Conservation (phyloP, 257 asterid species). For the Eustoma russellianum region DNA sequence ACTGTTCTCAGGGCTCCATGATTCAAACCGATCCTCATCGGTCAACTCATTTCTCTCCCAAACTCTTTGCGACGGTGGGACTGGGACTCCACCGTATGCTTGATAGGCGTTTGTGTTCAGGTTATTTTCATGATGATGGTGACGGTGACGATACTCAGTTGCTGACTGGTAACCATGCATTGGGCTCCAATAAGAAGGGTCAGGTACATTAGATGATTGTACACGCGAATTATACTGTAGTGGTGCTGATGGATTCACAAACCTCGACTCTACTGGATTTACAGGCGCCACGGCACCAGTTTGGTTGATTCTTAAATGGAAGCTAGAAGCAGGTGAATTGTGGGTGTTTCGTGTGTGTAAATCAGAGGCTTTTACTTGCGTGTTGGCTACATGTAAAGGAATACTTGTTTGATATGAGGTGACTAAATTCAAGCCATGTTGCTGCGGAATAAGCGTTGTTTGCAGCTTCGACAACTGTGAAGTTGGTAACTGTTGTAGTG, state of each 20-base stretch:
- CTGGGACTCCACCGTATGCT: constrained; percentile 23
- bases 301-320: constrained; percentile 22
- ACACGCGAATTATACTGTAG: constrained; percentile 7
- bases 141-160: constrained; percentile 15
- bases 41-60: constrained; percentile 34
- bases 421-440: constrained; percentile 20
- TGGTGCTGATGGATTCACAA: constrained; percentile 18
- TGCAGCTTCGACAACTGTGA: constrained; percentile 19
- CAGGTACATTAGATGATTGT: constrained; percentile 25
- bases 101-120: constrained; percentile 18
- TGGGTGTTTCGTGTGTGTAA: constrained; percentile 20
- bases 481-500: constrained; percentile 16
- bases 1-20: constrained; percentile 75
- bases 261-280: constrained; percentile 16
- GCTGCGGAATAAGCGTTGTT: constrained; percentile 19
- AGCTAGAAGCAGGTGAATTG: constrained; percentile 6
- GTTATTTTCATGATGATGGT: constrained; percentile 29
- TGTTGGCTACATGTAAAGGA: constrained; percentile 17
- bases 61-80: constrained; percentile 7
- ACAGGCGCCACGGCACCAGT: constrained; percentile 11
- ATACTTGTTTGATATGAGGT: constrained; percentile 20
- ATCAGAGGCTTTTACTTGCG: constrained; percentile 37
- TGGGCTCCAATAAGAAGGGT: constrained; percentile 27
- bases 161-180: constrained; percentile 14
- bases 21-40: constrained; percentile 37